Evolutionary conservation across 129 eudicot genomes (phyloP).

Genomic region (Artemisia argyi): DNA sequence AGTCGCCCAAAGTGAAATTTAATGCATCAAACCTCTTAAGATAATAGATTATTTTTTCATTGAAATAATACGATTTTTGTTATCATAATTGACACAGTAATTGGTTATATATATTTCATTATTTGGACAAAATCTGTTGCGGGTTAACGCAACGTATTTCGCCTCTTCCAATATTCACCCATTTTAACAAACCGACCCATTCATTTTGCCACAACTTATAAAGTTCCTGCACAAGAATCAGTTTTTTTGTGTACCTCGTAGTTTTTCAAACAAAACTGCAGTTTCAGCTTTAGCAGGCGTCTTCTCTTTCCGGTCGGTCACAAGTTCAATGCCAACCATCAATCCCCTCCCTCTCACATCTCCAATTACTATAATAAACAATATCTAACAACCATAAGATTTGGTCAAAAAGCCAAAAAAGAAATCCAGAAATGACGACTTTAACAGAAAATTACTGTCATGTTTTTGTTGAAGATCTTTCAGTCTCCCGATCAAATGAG

Average conservation of each 20-base stretch:
- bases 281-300: constrained; percentile 96
- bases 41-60: background rate
- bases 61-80: background rate
- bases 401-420: background rate
- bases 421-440: background rate
- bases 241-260: constrained; percentile 54
- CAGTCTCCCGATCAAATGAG: constrained; percentile 75
- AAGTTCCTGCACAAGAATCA: background rate
- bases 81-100: background rate
- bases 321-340: constrained; percentile 97
- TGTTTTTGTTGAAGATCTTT: constrained; percentile 68
- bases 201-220: background rate
- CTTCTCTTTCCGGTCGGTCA: constrained; percentile 79
- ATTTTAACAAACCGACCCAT: background rate
- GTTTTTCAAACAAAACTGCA: constrained; percentile 75
- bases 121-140: background rate
- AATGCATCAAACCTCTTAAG: no score
- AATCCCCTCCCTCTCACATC: constrained; percentile 98
- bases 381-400: constrained; percentile 10
- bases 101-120: background rate
- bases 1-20: no score
- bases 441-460: constrained; percentile 52
- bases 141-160: no score
- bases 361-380: constrained; percentile 60
- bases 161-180: no score